A percentile compares a stretch with the other conserved stretches of the same genome.
phyloP scores from a whole-genome alignment of 352 stramenopile genomes.

The Lagenidium giganteum region DNA sequence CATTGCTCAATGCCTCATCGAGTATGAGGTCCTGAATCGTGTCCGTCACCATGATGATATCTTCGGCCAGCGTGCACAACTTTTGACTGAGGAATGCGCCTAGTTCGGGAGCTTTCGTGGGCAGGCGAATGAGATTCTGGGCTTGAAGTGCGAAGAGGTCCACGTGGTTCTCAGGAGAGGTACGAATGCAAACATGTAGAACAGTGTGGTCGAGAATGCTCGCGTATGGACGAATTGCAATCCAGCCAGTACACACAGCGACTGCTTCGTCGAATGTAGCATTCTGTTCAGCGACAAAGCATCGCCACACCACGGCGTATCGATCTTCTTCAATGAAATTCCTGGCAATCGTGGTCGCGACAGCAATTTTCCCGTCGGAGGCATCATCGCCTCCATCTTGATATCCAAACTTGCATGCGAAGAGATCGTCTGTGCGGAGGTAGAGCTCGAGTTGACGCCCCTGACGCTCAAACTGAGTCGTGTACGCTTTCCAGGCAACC shows the following conservation, averaged over 20 bases:
- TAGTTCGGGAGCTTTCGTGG: background rate
- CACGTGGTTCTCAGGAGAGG: background rate
- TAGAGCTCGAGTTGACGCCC: slow-evolving; percentile 5
- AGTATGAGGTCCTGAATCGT: slow-evolving; percentile 7
- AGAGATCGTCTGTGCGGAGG: slow-evolving; percentile 5
- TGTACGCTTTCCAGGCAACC: slow-evolving; percentile 3
- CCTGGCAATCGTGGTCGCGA: background rate
- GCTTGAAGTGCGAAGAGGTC: background rate
- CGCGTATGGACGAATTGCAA: background rate
- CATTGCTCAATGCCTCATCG: too few species aligned
- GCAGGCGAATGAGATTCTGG: slow-evolving; percentile 5
- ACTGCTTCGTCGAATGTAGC: background rate
- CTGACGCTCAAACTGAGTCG: slow-evolving; percentile 5
- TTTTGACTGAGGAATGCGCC: slow-evolving; percentile 4
- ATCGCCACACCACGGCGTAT: background rate
- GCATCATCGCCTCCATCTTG: background rate
- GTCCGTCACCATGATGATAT: slow-evolving; percentile 4
- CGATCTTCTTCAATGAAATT: background rate
- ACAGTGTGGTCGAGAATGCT: background rate
- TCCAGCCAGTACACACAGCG: slow-evolving; percentile 5
- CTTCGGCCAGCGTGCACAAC: slow-evolving; percentile 7
- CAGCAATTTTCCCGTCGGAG: background rate
- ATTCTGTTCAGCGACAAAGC: background rate
- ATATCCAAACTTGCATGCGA: slow-evolving; percentile 3
- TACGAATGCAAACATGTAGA: slow-evolving; percentile 2